Conservation (phyloP, 306 rosid genomes). For the Cucurbita maxima region DNA sequence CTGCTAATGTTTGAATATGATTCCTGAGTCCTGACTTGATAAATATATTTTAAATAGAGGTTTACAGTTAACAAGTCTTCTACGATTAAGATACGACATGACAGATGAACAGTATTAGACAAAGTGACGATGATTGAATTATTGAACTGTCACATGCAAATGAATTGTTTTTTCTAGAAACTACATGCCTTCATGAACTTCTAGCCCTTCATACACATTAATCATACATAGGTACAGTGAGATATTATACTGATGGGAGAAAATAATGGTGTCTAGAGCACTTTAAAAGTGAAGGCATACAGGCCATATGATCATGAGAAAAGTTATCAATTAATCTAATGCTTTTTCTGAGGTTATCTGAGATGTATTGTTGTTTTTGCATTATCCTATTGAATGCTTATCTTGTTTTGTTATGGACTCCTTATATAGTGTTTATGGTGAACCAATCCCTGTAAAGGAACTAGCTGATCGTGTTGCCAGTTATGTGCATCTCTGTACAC, state of each 20-base stretch:
- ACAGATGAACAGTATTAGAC: neutral
- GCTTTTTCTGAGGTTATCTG: neutral
- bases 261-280: neutral
- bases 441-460: conserved; percentile 81
- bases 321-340: neutral
- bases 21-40: neutral
- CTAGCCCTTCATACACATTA: neutral
- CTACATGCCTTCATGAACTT: neutral
- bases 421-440: conserved; percentile 64
- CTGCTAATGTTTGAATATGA: neutral
- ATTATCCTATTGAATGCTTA: conserved; percentile 7
- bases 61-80: neutral
- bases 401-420: conserved; percentile 5
- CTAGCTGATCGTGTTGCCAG: conserved; percentile 96
- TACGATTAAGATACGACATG: neutral
- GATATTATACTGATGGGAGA: neutral
- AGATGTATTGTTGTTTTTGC: neutral
- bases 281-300: neutral
- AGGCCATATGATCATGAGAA: neutral
- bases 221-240: neutral
- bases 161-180: neutral
- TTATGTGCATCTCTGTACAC: conserved; percentile 92
- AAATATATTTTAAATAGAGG: neutral
- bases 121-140: neutral
- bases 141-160: neutral